Base-by-base conservation (phyloP, 768 basidiomycete genomes). In the Rhizopogon salebrosus region DNA sequence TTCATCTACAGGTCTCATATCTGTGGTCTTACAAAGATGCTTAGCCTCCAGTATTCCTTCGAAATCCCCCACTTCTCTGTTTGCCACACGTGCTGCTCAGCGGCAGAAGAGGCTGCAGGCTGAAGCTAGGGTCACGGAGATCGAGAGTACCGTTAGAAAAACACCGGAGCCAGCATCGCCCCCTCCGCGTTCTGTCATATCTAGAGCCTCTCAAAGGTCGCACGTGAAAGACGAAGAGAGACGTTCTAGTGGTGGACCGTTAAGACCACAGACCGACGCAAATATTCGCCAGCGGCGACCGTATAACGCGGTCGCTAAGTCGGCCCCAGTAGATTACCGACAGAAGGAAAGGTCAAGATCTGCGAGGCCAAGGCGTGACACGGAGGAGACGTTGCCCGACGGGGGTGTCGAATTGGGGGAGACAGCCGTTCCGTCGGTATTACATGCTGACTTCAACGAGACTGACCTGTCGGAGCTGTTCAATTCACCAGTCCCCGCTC, bases 381-480 rank as follows among this genome's bases (percentile, higher is more conserved):
- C 23, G 9, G 22, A 46, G 31, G 13, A 31, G 7, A 16, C 29
- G 16, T 34, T 13, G 3, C 41, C 41, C 20, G 14, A 20, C n/a
- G 16, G 16, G 18, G 37, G 46, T 49, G 6, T 26, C 18, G n/a
- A 18, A 43, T 4, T 45, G 24, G 22, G 6, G 3, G 13, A 27
- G 11, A 34, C 18, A 51, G 6, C 50, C 22, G 11, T 27, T 24
- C 27, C 22, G 11, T 27, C 49, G 23, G 4, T 18, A 26, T 49
- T 52, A 20, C 31, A 46, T 10, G 45, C 34, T n/a, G 29, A 37
- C 8, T 39, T 54, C 16, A 18, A 54, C 23, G 18, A 26, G 14
- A 54, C 53, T 11, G 23, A 54, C 51, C 22, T 54, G 18, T 38
- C 23, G 13, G n/a, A 38, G 29, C 38, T 54, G 18, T 54, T 54